phyloP scores from a whole-genome alignment of 768 basidiomycete species.

The Asterophora parasitica region DNA sequence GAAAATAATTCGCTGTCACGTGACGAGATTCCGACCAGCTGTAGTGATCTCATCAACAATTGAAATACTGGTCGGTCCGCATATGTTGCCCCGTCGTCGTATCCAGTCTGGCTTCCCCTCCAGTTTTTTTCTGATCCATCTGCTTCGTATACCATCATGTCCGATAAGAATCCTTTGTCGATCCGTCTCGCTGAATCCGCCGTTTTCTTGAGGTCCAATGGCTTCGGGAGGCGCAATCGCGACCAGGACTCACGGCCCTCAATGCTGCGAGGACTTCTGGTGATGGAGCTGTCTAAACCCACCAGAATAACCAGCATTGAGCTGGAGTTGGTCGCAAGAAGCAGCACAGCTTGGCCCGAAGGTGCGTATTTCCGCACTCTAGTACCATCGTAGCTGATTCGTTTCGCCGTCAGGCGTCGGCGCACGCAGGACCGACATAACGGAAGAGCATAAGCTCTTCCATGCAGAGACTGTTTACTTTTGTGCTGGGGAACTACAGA shows the following conservation, averaged over 20 bases:
- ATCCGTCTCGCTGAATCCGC: constrained; percentile 72
- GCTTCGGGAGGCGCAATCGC: constrained; percentile 28
- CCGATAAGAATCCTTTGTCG: constrained; percentile 35
- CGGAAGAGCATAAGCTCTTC: constrained; percentile 73
- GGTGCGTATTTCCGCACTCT: constrained; percentile 40
- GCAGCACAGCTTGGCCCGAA: constrained; percentile 79
- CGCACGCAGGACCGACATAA: constrained; percentile 66
- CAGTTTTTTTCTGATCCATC: background rate
- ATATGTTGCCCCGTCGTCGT: background rate
- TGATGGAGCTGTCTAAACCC: constrained; percentile 58
- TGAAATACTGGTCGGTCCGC: background rate
- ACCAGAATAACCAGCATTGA: constrained; percentile 85
- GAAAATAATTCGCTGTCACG: too few species aligned
- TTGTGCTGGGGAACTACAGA: constrained; percentile 41
- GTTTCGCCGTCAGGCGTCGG: constrained; percentile 46
- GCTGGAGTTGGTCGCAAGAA: constrained; percentile 69
- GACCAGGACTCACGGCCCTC: constrained; percentile 36
- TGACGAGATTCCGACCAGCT: background rate
- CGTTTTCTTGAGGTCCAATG: constrained; percentile 58
- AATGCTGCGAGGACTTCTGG: constrained; percentile 60
- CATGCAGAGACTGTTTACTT: constrained; percentile 72
- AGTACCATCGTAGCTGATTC: background rate
- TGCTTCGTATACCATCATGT: constrained; percentile 4
- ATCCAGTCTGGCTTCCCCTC: background rate
- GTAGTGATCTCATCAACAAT: background rate